phyloP scores from a whole-genome alignment of 2,329 filamentous ascomycete genomes.

The Rachicladosporium sp. region DNA sequence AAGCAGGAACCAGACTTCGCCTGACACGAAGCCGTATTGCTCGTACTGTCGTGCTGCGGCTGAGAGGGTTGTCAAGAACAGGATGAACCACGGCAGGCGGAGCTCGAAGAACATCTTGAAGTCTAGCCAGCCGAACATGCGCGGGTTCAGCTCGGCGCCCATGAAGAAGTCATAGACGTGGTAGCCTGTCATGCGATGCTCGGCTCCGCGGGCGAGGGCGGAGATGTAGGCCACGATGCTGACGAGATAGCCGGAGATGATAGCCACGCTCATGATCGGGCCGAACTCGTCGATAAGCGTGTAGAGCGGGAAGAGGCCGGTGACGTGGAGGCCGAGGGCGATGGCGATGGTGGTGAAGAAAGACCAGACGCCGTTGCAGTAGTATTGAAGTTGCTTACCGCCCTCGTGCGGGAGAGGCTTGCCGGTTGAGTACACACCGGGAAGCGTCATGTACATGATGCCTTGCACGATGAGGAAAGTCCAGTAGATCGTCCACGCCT shows the following conservation, averaged over 20 bases:
- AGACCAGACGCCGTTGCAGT: conserved; percentile 79
- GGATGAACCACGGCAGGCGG: conserved; percentile 81
- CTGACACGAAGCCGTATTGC: conserved; percentile 69
- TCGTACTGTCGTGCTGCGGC: conserved; percentile 76
- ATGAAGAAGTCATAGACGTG: conserved; percentile 83
- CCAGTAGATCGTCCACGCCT: conserved; percentile 94
- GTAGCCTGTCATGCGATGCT: conserved; percentile 84
- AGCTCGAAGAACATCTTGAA: conserved; percentile 97
- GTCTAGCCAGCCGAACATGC: conserved; percentile 63
- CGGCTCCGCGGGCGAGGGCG: conserved; percentile 62
- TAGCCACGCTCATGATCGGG: conserved; percentile 81
- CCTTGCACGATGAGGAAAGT: conserved; percentile 76
- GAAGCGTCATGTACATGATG: conserved; percentile 70
- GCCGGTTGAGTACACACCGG: conserved; percentile 76
- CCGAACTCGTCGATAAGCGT: conserved; percentile 93
- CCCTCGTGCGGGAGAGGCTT: conserved; percentile 74
- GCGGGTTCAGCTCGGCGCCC: conserved; percentile 75
- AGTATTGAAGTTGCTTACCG: conserved; percentile 82
- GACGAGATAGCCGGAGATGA: conserved; percentile 77
- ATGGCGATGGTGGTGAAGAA: conserved; percentile 76
- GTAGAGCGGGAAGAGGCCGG: conserved; percentile 77
- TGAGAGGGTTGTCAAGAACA: conserved; percentile 65
- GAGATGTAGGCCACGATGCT: conserved; percentile 77
- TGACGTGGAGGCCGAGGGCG: conserved; percentile 60
- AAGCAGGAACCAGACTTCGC: conserved; percentile 71